Evolutionary conservation across 2,329 filamentous ascomycete genomes (phyloP).

Genomic region (Hortaea werneckii): DNA sequence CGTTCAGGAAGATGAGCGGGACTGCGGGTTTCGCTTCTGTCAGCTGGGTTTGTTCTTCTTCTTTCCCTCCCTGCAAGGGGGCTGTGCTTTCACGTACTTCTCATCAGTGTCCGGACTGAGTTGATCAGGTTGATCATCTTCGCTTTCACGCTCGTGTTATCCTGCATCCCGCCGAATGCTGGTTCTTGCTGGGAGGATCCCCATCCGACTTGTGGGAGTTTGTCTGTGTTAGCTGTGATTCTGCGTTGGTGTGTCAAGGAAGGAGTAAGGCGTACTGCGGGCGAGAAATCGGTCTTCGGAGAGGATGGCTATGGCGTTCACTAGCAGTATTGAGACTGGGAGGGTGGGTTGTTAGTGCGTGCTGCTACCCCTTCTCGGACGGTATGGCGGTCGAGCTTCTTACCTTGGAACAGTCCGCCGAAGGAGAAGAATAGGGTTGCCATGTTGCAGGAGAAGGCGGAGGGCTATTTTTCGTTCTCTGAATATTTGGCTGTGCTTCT

Average conservation of each 20-base stretch:
- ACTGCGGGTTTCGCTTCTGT: constrained; percentile 40
- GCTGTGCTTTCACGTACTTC: constrained; percentile 52
- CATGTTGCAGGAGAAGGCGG: constrained; percentile 7
- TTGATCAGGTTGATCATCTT: constrained; percentile 85
- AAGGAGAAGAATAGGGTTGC: constrained; percentile 53
- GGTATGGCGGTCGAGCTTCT: constrained; percentile 6
- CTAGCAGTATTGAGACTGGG: constrained; percentile 69
- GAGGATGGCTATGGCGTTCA: constrained; percentile 88
- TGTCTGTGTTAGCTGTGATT: constrained; percentile 4
- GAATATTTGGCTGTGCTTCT: too few species aligned
- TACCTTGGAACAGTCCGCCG: constrained; percentile 65
- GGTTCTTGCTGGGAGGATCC: constrained; percentile 55
- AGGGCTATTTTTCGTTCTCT: not conserved
- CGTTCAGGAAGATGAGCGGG: constrained; percentile 75
- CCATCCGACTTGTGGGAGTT: constrained; percentile 62
- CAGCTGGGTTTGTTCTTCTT: constrained; percentile 1
- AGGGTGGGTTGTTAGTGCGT: not conserved
- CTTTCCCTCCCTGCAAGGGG: not conserved
- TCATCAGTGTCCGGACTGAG: constrained; percentile 82
- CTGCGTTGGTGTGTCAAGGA: not conserved
- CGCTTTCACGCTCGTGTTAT: constrained; percentile 71
- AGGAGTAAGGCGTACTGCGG: constrained; percentile 48
- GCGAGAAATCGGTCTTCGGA: constrained; percentile 91
- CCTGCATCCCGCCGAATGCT: constrained; percentile 60
- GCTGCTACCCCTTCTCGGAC: not conserved